phyloP scores from a whole-genome alignment of 345 rosid genomes.

The Eutrema yunnanense region DNA sequence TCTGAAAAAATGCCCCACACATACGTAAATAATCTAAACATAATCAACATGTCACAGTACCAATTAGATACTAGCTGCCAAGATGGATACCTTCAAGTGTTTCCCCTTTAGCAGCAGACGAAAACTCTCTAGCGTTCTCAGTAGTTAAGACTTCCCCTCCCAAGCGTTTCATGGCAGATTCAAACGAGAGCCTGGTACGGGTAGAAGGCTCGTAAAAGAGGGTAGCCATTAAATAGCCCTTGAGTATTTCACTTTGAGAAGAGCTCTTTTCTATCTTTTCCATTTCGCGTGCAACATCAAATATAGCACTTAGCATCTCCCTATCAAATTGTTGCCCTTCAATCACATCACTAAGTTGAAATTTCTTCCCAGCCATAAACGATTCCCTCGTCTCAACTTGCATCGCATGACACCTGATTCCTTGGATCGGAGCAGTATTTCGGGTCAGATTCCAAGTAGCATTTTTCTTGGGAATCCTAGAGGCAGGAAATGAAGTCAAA shows the following conservation, averaged over 20 bases:
- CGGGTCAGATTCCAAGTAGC: slow-evolving; percentile 14
- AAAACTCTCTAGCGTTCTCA: slow-evolving; percentile 91
- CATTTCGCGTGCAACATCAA: slow-evolving; percentile 82
- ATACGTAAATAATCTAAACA: neutral
- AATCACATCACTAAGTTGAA: slow-evolving; percentile 75
- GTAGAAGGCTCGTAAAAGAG: slow-evolving; percentile 97
- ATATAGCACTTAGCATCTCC: slow-evolving; percentile 64
- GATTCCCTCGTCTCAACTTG: slow-evolving; percentile 25
- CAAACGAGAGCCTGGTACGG: slow-evolving; percentile 92
- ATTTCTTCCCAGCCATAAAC: slow-evolving; percentile 41
- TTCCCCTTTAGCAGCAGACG: slow-evolving; percentile 97
- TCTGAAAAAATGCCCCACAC: slow-evolving; percentile 42
- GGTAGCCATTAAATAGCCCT: slow-evolving; percentile 89
- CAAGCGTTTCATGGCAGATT: slow-evolving; percentile 91
- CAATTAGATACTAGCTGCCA: neutral
- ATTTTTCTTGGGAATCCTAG: slow-evolving; percentile 20
- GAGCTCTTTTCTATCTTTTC: slow-evolving; percentile 75
- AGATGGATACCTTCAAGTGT: slow-evolving; percentile 73
- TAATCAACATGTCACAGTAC: neutral
- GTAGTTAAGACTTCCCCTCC: slow-evolving; percentile 97
- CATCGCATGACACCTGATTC: slow-evolving; percentile 36
- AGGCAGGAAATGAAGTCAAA: neutral
- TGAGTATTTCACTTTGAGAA: slow-evolving; percentile 67
- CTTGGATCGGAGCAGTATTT: slow-evolving; percentile 11
- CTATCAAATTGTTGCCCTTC: slow-evolving; percentile 94